A percentile compares a stretch with the other conserved stretches of the same genome.
These are phyloP conservation scores for Periconia digitata DNA, from an alignment of 2,329 filamentous ascomycete species.

Conservation along the genomic window DNA sequence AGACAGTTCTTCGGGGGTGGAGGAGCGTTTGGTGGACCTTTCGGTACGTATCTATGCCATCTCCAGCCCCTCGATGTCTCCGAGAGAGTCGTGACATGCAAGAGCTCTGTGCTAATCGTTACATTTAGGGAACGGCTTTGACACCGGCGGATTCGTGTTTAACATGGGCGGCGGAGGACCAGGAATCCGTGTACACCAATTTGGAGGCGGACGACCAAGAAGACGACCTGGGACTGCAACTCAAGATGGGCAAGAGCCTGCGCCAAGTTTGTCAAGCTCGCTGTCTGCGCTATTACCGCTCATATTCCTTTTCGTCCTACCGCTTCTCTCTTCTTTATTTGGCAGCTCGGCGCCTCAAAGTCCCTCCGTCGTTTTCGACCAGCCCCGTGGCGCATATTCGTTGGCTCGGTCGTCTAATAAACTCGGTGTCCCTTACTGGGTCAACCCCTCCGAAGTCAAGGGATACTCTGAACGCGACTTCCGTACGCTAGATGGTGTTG, in stretches of 20 bases:
- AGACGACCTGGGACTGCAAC: conserved; percentile 66
- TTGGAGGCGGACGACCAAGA: conserved; percentile 78
- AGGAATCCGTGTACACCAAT: conserved; percentile 91
- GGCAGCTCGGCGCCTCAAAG: conserved; percentile 55
- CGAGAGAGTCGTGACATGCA: conserved; percentile 1
- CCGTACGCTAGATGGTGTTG: conserved; percentile 71
- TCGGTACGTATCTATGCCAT: conserved; percentile 54
- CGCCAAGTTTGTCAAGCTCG: conserved; percentile 53
- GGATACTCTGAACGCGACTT: conserved; percentile 71
- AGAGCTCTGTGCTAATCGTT: conserved; percentile 3
- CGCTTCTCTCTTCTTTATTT: conserved; percentile 80
- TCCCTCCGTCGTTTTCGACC: conserved; percentile 77
- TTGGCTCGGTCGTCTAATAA: conserved; percentile 70
- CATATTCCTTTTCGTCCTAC: conserved; percentile 78
- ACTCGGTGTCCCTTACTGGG: conserved; percentile 78
- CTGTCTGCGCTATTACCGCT: conserved; percentile 82
- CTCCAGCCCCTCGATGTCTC: no score
- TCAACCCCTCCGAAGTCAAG: conserved; percentile 76
- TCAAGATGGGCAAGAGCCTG: conserved; percentile 54
- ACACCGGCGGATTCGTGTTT: conserved; percentile 87
- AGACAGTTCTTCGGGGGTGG: conserved; percentile 91
- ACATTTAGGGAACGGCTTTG: conserved; percentile 60
- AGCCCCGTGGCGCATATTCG: conserved; percentile 70
- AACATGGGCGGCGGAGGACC: conserved; percentile 90
- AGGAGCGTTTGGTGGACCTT: conserved; percentile 63